Evolutionary conservation across 2,329 filamentous ascomycete species (phyloP), one percentile per base, ranked within the genome.

Genomic region (Monilinia fructigena): DNA sequence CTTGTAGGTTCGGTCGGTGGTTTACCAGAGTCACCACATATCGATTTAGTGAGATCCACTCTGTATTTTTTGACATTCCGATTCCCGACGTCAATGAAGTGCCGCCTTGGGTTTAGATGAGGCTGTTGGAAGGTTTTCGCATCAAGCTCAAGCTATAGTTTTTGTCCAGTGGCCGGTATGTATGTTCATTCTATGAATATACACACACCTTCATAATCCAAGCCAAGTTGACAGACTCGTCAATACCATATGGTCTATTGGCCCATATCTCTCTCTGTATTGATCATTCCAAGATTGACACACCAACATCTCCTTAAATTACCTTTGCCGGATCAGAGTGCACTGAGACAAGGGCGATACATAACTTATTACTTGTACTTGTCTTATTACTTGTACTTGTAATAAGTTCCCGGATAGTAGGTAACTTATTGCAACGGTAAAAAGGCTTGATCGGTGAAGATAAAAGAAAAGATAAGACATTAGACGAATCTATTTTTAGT

Each of bases 401-500:
- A 48, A 28, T 31, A 31, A 28, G 42, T 6, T 56, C 12, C 18
- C 38, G 20, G 4, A 55, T 23, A 28, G 2, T 4, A 3, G 8
- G 28, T 16, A 55, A 55, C 54, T 14, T 40, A 31, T 55, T 26
- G 55, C 26, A 31, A 42, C 28, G 42, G 48, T 42, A 20, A 28
- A n/a, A 55, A 55, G 60, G n/a, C 55, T 59, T 23, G 28, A 55
- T 63, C 50, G 48, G 50, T 23, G 38, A 63, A 45, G 60, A 18
- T 31, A 20, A 42, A 35, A 48, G 28, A 38, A 47, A 45, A 47
- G 31, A 47, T 59, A 47, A 59, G 55, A 59, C 26, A 59, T 47
- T 4, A 16, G 47, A 42, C 23, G 16, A 14, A 12, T 62, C 59
- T 63, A 63, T 63, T 38, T 63, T 63, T 63, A 63, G 45, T 7